Conservation (phyloP, 208 protist genomes). For the Trypanosoma melophagium region DNA sequence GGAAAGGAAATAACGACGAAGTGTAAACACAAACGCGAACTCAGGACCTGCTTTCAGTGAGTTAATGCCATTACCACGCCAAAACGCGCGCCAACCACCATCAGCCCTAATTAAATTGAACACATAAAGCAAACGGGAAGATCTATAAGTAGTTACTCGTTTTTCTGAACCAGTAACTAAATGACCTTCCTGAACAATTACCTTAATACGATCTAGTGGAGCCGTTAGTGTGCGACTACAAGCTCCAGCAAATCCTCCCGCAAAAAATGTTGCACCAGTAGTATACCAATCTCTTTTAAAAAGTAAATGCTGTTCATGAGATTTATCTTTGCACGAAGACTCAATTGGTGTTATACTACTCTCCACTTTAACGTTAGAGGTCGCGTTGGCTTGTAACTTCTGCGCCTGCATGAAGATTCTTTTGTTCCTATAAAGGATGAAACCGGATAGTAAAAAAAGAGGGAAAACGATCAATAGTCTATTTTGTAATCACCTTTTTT, state of each 20-base stretch:
- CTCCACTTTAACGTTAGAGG: not conserved
- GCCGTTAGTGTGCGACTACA: slow-evolving; percentile 86
- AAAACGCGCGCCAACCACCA: slow-evolving; percentile 79
- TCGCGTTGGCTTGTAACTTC: not conserved
- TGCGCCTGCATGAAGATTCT: not conserved
- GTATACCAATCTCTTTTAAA: slow-evolving; percentile 79
- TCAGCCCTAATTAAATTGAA: slow-evolving; percentile 76
- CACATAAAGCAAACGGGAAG: slow-evolving; percentile 63
- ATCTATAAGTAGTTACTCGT: slow-evolving; percentile 31
- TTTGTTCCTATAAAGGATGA: too few relatives aligned
- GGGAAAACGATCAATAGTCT: too few relatives aligned
- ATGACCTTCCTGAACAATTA: slow-evolving; percentile 91
- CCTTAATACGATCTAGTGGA: slow-evolving; percentile 91
- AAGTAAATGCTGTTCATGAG: slow-evolving; percentile 21
- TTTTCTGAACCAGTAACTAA: slow-evolving; percentile 34
- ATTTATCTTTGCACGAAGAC: not conserved
- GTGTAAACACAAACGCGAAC: slow-evolving; percentile 88
- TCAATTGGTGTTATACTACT: not conserved
- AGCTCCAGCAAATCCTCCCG: slow-evolving; percentile 81
- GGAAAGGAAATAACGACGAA: slow-evolving; percentile 77
- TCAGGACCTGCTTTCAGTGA: slow-evolving; percentile 90
- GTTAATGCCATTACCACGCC: slow-evolving; percentile 89
- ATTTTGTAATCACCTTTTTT: too few relatives aligned
- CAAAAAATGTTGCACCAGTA: slow-evolving; percentile 74
- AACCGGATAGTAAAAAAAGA: too few relatives aligned